Percentiles rank a stretch among this genome's conserved stretches.
phyloP scores from a whole-genome alignment of 257 asterid species.

The Nemophila menziesii region DNA sequence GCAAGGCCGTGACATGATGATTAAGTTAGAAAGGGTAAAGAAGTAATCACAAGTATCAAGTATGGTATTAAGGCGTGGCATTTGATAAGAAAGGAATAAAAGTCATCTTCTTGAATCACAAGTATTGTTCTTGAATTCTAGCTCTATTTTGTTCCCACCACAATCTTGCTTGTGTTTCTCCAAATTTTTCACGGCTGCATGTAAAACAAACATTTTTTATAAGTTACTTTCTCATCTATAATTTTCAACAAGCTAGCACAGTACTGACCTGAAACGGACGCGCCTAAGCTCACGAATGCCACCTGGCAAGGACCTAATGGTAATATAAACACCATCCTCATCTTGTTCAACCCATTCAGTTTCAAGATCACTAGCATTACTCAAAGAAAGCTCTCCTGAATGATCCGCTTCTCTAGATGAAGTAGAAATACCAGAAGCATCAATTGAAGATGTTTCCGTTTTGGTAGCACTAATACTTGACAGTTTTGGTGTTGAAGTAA shows the following conservation, averaged over 20 bases:
- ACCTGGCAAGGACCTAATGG: slow-evolving; percentile 64
- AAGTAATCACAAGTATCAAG: slow-evolving; percentile 1
- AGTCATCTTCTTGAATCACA: slow-evolving; percentile 21
- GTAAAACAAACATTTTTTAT: slow-evolving; percentile 9
- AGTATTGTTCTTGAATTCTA: slow-evolving; percentile 80
- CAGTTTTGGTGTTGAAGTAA: slow-evolving; percentile 63
- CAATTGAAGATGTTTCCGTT: slow-evolving; percentile 60
- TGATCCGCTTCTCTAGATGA: slow-evolving; percentile 66
- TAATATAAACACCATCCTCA: slow-evolving; percentile 92
- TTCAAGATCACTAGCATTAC: slow-evolving; percentile 89
- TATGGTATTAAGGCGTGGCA: neutral
- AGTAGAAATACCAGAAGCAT: slow-evolving; percentile 71
- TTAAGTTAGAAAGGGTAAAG: neutral
- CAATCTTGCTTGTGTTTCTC: slow-evolving; percentile 83
- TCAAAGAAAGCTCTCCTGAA: slow-evolving; percentile 80
- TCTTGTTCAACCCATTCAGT: slow-evolving; percentile 97
- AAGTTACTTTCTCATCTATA: slow-evolving; percentile 7
- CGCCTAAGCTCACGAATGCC: slow-evolving; percentile 91
- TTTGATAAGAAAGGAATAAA: neutral
- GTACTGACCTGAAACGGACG: slow-evolving; percentile 77
- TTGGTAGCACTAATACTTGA: slow-evolving; percentile 65
- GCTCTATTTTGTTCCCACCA: slow-evolving; percentile 97
- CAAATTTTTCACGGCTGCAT: slow-evolving; percentile 84
- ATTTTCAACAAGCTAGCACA: neutral
- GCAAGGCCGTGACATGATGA: neutral